phyloP scores from a whole-genome alignment of 306 rosid species.

The Mucuna pruriens region DNA sequence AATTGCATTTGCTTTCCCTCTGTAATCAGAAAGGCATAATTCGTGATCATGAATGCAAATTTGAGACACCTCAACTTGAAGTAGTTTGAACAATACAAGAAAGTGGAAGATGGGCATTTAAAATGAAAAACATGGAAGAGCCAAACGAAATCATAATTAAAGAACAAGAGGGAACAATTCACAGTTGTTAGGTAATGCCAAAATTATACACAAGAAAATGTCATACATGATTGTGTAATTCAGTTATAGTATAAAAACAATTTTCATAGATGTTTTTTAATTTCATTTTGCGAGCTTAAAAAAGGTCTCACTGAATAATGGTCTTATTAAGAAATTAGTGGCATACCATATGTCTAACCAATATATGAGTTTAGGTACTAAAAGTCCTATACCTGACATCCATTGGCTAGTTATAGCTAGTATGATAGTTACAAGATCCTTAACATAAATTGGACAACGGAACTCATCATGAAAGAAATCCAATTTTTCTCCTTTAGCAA shows the following conservation, averaged over 20 bases:
- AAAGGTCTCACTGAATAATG: background rate
- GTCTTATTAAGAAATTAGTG: background rate
- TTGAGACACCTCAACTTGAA: slow-evolving; percentile 28
- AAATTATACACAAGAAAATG: slow-evolving; percentile 18
- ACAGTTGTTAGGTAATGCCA: background rate
- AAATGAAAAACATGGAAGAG: background rate
- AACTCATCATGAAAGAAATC: slow-evolving; percentile 88
- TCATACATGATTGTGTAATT: background rate
- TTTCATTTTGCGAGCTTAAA: slow-evolving; percentile 20
- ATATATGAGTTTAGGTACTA: slow-evolving; percentile 2
- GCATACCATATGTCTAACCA: background rate
- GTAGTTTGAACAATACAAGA: slow-evolving; percentile 25
- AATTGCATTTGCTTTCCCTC: slow-evolving; percentile 74
- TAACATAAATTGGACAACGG: slow-evolving; percentile 87
- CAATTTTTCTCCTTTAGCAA: slow-evolving; percentile 63
- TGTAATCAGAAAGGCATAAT: slow-evolving; percentile 36
- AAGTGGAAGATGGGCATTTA: slow-evolving; percentile 2
- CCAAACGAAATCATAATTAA: background rate
- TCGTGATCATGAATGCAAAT: slow-evolving; percentile 32
- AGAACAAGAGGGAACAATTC: background rate
- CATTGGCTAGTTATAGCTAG: slow-evolving; percentile 66
- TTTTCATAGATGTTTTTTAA: background rate
- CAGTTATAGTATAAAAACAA: background rate
- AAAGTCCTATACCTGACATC: slow-evolving; percentile 68
- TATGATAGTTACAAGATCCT: slow-evolving; percentile 69